Evolutionary conservation across 1,284 basidiomycete species (phyloP).

Genomic region (Malassezia slooffiae): DNA sequence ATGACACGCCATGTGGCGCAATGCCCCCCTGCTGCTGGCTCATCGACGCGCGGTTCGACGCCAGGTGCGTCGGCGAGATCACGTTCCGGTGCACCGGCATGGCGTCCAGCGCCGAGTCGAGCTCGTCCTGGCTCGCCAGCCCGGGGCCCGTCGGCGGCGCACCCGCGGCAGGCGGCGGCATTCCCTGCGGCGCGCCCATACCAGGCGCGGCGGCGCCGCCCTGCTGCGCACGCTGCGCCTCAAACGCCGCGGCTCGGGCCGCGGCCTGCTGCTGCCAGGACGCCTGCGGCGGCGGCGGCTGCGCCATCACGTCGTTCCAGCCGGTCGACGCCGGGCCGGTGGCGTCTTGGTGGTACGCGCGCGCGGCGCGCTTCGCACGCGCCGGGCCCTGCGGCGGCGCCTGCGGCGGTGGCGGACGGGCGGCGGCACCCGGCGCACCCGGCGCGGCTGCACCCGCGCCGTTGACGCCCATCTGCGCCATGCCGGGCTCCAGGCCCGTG

Average conservation of each 20-base stretch:
- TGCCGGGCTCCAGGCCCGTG: background rate
- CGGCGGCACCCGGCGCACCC: background rate
- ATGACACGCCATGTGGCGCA: background rate
- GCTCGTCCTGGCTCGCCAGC: conserved; percentile 3
- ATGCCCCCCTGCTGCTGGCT: background rate
- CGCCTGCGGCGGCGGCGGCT: conserved; percentile 30
- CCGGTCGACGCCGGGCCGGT: conserved; percentile 18
- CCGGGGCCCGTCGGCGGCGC: background rate
- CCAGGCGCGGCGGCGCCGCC: background rate
- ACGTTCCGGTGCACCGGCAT: conserved; percentile 41
- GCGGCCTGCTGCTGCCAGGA: conserved; percentile 41
- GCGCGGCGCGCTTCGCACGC: conserved; percentile 38
- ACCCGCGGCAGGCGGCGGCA: too few species aligned
- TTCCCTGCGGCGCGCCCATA: conserved; percentile 17
- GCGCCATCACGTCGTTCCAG: conserved; percentile 36
- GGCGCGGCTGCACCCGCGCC: background rate
- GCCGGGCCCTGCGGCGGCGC: conserved; percentile 20
- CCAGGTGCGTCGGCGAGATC: conserved; percentile 31
- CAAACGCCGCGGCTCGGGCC: conserved; percentile 26
- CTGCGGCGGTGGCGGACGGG: background rate
- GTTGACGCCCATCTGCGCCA: conserved; percentile 3
- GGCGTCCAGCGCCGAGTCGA: conserved; percentile 38
- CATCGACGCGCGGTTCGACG: conserved; percentile 36
- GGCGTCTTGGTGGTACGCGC: conserved; percentile 44
- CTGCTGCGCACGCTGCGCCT: conserved; percentile 9